Evolutionary conservation across 148 eudicot genomes (phyloP).

Genomic region (Nepenthes gracilis): DNA sequence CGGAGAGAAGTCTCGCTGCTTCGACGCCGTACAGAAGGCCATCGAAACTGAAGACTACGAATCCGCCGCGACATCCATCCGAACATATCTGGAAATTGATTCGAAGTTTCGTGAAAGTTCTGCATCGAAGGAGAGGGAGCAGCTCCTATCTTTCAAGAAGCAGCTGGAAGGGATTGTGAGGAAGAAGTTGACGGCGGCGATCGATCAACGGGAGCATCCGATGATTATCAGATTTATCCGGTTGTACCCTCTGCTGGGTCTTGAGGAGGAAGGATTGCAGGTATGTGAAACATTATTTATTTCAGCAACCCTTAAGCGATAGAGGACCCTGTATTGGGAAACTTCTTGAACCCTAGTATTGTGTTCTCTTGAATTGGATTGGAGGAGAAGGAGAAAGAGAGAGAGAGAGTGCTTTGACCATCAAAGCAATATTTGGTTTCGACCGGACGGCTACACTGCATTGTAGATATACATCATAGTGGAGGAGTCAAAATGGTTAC

Average conservation of each 20-base stretch:
- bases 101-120: slow-evolving; percentile 38
- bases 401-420: too few relatives aligned
- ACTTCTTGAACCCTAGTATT: too few relatives aligned
- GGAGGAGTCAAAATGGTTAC: too few relatives aligned
- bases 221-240: slow-evolving; percentile 46
- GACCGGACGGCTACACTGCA: too few relatives aligned
- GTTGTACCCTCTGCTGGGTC: slow-evolving; percentile 53
- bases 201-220: slow-evolving; percentile 67
- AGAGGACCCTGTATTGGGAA: too few relatives aligned
- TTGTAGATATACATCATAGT: too few relatives aligned
- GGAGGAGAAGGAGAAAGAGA: too few relatives aligned
- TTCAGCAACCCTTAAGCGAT: too few relatives aligned
- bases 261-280: slow-evolving; percentile 90
- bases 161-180: slow-evolving; percentile 55
- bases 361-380: too few relatives aligned
- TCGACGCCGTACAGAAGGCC: slow-evolving; percentile 53
- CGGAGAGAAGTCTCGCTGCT: slow-evolving; percentile 43
- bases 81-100: slow-evolving; percentile 65
- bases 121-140: slow-evolving; percentile 55
- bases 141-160: slow-evolving; percentile 51
- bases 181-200: slow-evolving; percentile 39
- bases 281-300: neutral
- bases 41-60: slow-evolving; percentile 61
- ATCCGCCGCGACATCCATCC: slow-evolving; percentile 43
- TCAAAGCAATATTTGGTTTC: too few relatives aligned